phyloP scores from a whole-genome alignment of 495 filamentous ascomycete genomes.

The Neurospora sp. region DNA sequence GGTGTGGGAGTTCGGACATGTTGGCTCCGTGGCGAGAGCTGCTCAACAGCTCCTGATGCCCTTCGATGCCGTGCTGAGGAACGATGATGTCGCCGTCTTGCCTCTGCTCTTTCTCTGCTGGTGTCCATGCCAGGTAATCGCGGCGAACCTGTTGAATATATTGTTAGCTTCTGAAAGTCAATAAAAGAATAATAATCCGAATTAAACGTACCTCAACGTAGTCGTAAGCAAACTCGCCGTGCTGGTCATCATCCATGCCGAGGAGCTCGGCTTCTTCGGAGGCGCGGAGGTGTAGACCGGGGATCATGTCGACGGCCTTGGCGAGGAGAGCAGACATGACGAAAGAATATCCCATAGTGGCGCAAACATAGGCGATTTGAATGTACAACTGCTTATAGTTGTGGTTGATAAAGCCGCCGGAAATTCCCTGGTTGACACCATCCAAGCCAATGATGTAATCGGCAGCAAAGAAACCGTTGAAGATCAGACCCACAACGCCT shows the following conservation, averaged over 20 bases:
- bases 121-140: slow-evolving; percentile 96
- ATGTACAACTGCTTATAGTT: slow-evolving; percentile 86
- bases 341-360: slow-evolving; percentile 67
- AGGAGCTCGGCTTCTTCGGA: slow-evolving; percentile 94
- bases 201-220: slow-evolving; percentile 63
- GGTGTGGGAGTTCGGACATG: neutral
- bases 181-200: neutral
- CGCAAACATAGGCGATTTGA: slow-evolving; percentile 83
- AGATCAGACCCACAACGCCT: slow-evolving; percentile 83
- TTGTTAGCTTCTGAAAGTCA: neutral
- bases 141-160: slow-evolving; percentile 53
- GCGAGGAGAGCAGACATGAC: slow-evolving; percentile 76
- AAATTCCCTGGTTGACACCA: slow-evolving; percentile 72
- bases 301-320: slow-evolving; percentile 73
- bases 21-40: slow-evolving; percentile 7
- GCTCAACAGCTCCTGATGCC: slow-evolving; percentile 42
- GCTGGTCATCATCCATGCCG: slow-evolving; percentile 98
- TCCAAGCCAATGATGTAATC: slow-evolving; percentile 87
- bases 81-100: slow-evolving; percentile 55
- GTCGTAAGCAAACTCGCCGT: slow-evolving; percentile 98
- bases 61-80: slow-evolving; percentile 71
- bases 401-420: slow-evolving; percentile 79
- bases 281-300: slow-evolving; percentile 84
- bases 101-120: slow-evolving; percentile 62
- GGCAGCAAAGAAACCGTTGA: slow-evolving; percentile 86